phyloP scores from a whole-genome alignment of 2,329 filamentous ascomycete genomes.

The Ceratocystiopsis minuta region DNA sequence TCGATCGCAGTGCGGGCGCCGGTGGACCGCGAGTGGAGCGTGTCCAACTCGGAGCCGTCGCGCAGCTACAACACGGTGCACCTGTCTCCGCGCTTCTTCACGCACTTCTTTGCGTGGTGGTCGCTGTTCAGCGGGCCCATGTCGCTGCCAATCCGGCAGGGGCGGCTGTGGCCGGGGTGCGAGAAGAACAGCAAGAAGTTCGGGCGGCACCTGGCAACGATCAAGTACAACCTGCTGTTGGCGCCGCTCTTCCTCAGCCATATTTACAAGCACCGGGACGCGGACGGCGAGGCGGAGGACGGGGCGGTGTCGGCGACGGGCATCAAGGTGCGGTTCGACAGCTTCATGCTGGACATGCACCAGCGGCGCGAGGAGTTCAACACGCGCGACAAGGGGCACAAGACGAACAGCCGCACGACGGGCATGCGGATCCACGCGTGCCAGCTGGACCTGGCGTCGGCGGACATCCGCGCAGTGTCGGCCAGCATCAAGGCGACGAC shows the following conservation, averaged over 20 bases:
- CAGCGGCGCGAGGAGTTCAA: slow-evolving; percentile 85
- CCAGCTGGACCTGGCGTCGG: slow-evolving; percentile 78
- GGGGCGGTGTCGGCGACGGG: slow-evolving; percentile 71
- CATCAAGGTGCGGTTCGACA: slow-evolving; percentile 89
- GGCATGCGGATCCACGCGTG: slow-evolving; percentile 93
- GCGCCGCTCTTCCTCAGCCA: slow-evolving; percentile 91
- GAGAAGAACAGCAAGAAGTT: slow-evolving; percentile 99
- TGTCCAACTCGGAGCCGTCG: slow-evolving; percentile 55
- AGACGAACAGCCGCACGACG: slow-evolving; percentile 63
- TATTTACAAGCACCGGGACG: slow-evolving; percentile 96
- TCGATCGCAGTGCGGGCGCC: slow-evolving; percentile 84
- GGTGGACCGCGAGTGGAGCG: slow-evolving; percentile 68
- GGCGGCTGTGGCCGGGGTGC: slow-evolving; percentile 71
- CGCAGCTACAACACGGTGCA: slow-evolving; percentile 94
- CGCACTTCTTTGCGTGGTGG: slow-evolving; percentile 97
- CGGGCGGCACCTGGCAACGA: slow-evolving; percentile 86
- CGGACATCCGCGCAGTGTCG: slow-evolving; percentile 84
- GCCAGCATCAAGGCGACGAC: slow-evolving; percentile 73
- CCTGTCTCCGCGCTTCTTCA: slow-evolving; percentile 87
- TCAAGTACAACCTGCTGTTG: slow-evolving; percentile 89
- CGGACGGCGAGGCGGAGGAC: slow-evolving; percentile 60
- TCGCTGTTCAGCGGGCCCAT: slow-evolving; percentile 87
- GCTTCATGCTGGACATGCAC: slow-evolving; percentile 92
- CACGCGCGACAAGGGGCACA: slow-evolving; percentile 57
- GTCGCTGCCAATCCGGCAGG: slow-evolving; percentile 87